phyloP scores from a whole-genome alignment of 495 filamentous ascomycete species.

The Xeromyces bisporus region DNA sequence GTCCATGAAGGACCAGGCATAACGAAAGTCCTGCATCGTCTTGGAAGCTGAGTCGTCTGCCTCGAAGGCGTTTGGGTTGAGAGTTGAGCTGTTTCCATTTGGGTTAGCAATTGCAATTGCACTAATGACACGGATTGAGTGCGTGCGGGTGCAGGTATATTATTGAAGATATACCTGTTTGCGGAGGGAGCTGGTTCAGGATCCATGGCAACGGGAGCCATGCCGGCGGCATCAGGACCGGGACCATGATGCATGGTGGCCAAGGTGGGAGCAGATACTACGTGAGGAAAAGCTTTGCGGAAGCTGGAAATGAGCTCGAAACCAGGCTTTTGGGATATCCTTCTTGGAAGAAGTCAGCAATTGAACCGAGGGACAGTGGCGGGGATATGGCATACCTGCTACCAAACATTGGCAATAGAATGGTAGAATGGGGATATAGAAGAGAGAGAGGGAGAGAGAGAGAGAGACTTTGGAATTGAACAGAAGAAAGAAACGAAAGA shows the following conservation, averaged over 20 bases:
- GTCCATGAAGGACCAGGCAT: constrained; percentile 77
- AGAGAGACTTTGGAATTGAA: constrained; percentile 10
- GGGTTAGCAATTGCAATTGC: not conserved
- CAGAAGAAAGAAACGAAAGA: constrained; percentile 7
- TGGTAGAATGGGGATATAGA: constrained; percentile 1
- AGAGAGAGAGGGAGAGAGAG: constrained; percentile 6
- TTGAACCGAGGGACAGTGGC: not conserved
- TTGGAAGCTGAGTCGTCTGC: constrained; percentile 67
- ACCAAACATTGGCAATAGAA: constrained; percentile 16
- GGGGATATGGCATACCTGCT: constrained; percentile 18
- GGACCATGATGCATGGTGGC: too few relatives aligned
- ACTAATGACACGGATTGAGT: not conserved
- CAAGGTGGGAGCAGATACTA: constrained; percentile 20
- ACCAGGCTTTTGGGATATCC: constrained; percentile 71
- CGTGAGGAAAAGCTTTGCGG: constrained; percentile 59
- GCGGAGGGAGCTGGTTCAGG: not conserved
- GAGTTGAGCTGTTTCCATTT: too few relatives aligned
- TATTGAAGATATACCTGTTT: not conserved
- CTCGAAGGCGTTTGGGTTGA: constrained; percentile 48
- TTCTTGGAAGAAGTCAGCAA: constrained; percentile 29
- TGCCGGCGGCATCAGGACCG: constrained; percentile 6
- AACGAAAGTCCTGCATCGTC: constrained; percentile 63
- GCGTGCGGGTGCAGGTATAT: too few relatives aligned
- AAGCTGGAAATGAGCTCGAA: constrained; percentile 74
- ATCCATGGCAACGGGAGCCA: constrained; percentile 4